phyloP scores from a whole-genome alignment of 83 land plant species.

The Picea engelmannii region DNA sequence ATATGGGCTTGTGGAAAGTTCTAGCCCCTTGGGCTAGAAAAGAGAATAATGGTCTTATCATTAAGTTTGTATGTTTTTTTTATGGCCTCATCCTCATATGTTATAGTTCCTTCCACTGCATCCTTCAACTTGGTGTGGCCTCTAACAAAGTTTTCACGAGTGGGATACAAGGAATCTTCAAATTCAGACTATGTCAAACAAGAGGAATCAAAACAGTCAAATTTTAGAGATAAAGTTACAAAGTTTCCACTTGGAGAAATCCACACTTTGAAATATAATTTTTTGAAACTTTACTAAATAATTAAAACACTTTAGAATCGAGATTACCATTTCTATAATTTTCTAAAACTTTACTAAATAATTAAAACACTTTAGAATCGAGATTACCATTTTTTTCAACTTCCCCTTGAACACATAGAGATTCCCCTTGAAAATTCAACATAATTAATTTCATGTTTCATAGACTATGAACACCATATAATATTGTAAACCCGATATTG shows the following conservation, averaged over 20 bases:
- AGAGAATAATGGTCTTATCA: constrained; percentile 64
- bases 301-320: too few relatives aligned
- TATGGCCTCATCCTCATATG: constrained; percentile 65
- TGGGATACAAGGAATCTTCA: constrained; percentile 89
- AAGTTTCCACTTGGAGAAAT: neutral
- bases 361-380: too few relatives aligned
- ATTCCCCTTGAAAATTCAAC: too few relatives aligned
- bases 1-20: constrained; percentile 86
- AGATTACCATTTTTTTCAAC: too few relatives aligned
- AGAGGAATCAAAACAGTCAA: neutral
- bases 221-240: neutral
- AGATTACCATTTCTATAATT: too few relatives aligned
- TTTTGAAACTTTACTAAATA: neutral
- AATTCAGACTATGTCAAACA: constrained; percentile 58
- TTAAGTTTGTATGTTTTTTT: constrained; percentile 79
- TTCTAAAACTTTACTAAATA: too few relatives aligned
- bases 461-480: too few relatives aligned
- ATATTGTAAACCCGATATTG: too few relatives aligned
- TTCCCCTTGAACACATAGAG: too few relatives aligned
- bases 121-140: constrained; percentile 84
- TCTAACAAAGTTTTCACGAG: constrained; percentile 87
- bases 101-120: constrained; percentile 74
- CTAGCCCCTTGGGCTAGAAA: constrained; percentile 88
- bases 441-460: too few relatives aligned
- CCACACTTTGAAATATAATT: neutral